Conservation (phyloP, 169 alveolate genomes). For the Plasmodium reichenowi region DNA sequence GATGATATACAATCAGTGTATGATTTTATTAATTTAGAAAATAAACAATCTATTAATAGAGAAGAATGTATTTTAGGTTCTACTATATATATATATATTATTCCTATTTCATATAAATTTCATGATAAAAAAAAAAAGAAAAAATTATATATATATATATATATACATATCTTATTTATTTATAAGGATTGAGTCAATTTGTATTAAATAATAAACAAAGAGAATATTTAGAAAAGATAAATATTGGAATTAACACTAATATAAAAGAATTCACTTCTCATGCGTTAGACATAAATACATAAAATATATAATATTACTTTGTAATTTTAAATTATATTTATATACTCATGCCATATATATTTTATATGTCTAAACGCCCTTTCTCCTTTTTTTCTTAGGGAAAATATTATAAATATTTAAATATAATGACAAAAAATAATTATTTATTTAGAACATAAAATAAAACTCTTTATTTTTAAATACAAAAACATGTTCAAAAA, state of each 20-base stretch:
- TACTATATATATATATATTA: background rate
- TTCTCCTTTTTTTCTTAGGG: background rate
- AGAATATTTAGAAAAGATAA: conserved; percentile 47
- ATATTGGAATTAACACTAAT: conserved; percentile 23
- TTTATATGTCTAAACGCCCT: no score
- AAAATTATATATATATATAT: no score
- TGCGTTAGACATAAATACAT: conserved; percentile 41
- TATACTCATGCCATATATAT: no score
- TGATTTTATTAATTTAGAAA: conserved; percentile 55
- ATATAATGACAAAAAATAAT: background rate
- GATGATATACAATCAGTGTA: conserved; percentile 54
- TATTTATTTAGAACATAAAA: no score
- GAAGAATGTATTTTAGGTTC: conserved; percentile 71
- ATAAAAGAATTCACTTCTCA: conserved; percentile 47
- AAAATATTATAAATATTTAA: conserved; percentile 16
- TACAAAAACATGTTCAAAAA: no score
- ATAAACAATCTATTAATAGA: conserved; percentile 53
- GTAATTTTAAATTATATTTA: no score
- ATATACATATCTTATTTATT: background rate
- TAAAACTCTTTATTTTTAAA: no score
- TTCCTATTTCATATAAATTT: background rate
- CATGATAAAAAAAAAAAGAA: background rate
- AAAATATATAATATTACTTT: no score
- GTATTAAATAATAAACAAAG: conserved; percentile 65
- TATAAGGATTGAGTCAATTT: conserved; percentile 67